phyloP scores from a whole-genome alignment of 441 rosid species.

The Adansonia gregorii region DNA sequence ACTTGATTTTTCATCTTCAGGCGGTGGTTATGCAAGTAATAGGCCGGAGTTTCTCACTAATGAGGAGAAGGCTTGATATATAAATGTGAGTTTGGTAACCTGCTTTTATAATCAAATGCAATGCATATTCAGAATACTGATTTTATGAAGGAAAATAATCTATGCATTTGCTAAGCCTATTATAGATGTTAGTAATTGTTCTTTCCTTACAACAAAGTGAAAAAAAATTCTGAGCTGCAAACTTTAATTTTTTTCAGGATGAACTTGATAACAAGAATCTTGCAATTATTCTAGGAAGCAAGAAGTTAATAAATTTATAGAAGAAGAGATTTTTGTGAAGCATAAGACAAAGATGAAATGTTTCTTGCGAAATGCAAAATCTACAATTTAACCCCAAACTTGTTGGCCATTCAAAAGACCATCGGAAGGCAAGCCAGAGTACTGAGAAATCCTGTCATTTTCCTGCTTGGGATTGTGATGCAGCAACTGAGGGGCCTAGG shows the following conservation, averaged over 20 bases:
- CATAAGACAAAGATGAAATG: slow-evolving; percentile 42
- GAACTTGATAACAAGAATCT: slow-evolving; percentile 24
- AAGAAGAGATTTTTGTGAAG: slow-evolving; percentile 40
- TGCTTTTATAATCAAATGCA: slow-evolving; percentile 5
- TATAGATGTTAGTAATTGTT: background rate
- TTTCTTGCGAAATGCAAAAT: slow-evolving; percentile 37
- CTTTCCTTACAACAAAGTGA: background rate
- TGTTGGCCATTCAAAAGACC: slow-evolving; percentile 35
- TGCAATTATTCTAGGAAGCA: slow-evolving; percentile 23
- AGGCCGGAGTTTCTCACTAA: slow-evolving; percentile 43
- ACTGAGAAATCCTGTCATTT: slow-evolving; percentile 34
- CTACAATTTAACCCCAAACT: slow-evolving; percentile 39
- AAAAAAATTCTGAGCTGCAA: slow-evolving; percentile 3
- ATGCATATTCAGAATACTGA: background rate
- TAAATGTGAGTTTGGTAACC: slow-evolving; percentile 41
- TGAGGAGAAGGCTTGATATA: slow-evolving; percentile 37
- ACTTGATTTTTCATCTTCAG: slow-evolving; percentile 35
- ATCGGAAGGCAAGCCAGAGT: slow-evolving; percentile 38
- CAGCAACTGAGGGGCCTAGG: slow-evolving; percentile 30
- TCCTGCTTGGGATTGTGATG: slow-evolving; percentile 44
- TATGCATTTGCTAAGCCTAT: background rate
- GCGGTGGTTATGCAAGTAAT: slow-evolving; percentile 38
- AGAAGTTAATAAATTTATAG: slow-evolving; percentile 33
- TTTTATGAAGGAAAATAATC: no score
- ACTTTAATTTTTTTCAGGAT: slow-evolving; percentile 33